Evolutionary conservation across 192 early-diverging fungal genomes (phyloP).

Genomic region (Pilobolus umbonatus): DNA sequence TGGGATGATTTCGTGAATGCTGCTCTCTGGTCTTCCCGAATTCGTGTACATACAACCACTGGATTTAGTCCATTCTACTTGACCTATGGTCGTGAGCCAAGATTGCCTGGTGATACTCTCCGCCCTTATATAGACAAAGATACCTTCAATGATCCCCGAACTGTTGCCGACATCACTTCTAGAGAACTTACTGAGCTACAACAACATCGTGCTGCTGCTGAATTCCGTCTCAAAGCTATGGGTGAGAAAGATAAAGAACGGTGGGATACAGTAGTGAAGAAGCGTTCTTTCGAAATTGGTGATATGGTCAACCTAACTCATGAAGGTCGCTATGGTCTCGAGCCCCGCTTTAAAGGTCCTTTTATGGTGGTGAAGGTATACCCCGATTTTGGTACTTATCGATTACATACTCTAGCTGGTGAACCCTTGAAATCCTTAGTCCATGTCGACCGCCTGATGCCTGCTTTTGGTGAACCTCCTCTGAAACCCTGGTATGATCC

Average conservation of each 20-base stretch:
- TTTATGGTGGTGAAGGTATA: neutral
- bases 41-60: conserved; percentile 1
- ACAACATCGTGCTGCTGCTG: conserved; percentile 9
- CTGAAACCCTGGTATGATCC: neutral
- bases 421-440: conserved; percentile 5
- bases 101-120: conserved; percentile 10
- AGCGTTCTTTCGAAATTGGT: conserved; percentile 3
- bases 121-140: conserved; percentile 16
- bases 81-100: conserved; percentile 21
- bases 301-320: neutral
- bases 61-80: conserved; percentile 17
- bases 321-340: conserved; percentile 4
- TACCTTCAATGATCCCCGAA: neutral
- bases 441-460: neutral
- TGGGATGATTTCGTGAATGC: conserved; percentile 21
- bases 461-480: neutral
- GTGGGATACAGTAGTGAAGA: conserved; percentile 13
- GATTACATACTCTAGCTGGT: neutral
- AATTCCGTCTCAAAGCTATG: neutral
- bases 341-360: conserved; percentile 5
- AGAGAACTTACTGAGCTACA: neutral
- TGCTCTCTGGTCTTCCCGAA: conserved; percentile 8
- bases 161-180: neutral
- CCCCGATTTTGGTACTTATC: neutral
- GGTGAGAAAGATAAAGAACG: conserved; percentile 5